Evolutionary conservation across 2,329 filamentous ascomycete species (phyloP), one percentile per base, ranked within the genome.

Genomic region (Tolypocladium sp.): DNA sequence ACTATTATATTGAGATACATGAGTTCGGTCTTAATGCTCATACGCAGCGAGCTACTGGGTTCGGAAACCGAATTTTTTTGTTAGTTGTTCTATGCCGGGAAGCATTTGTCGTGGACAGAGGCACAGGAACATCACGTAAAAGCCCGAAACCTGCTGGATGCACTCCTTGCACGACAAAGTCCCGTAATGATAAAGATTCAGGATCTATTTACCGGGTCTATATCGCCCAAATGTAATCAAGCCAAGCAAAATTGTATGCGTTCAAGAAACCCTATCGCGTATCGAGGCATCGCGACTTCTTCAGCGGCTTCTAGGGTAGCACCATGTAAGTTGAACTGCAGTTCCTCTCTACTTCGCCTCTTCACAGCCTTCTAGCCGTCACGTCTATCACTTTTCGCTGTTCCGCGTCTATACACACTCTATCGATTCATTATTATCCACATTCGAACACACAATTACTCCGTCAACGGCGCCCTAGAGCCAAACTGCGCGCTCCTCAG

Each of bases 401-500:
- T 27, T 25, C 9, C 30, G 41, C 60, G 25, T 60, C 56, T 55
- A 62, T 66, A 57, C 63, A 57, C 57, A 59, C 22, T 66, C 63
- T 64, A 63, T 60, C 57, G 37, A 12, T n/a, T 33, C 27, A 33
- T 33, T 17, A 12, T 15, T 30, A n/a, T 17, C 15, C 15, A 51
- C 17, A 12, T 13, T 3, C 5, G 25, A 9, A 13, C 35, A 51
- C 56, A 58, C 38, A 55, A 56, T 63, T 53, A 58, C 58, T 62
- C 61, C 59, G 60, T 58, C 57, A 71, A 58, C 57, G 62, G 63
- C 59, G 64, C 53, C 6, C 46, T 55, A 17, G 62, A 62, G 22
- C 66, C 66, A 64, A 73, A 66, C 60, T 68, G 62, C 22, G 67
- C n/a, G 20, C 60, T 61, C 58, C 64, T 65, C 30, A 73, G 44